A percentile compares a stretch with the other conserved stretches of the same genome.
Conservation (phyloP, 176 grass and related monocot species). For the Avena insularis region DNA sequence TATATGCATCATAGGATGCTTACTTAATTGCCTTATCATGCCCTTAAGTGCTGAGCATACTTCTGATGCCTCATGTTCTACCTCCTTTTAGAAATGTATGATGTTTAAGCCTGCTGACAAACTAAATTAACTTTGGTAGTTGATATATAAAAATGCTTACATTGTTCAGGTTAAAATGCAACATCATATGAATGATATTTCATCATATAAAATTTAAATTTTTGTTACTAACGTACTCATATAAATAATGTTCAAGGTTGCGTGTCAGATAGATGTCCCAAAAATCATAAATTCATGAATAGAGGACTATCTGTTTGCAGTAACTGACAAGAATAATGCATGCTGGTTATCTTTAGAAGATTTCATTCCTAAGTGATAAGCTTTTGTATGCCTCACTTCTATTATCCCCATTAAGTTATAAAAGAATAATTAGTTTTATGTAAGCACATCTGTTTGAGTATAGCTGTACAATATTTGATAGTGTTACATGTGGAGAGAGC, state of each 20-base stretch:
- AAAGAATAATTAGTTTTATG: constrained; percentile 20
- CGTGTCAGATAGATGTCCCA: constrained; percentile 6
- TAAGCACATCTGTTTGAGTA: neutral
- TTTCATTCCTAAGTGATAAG: constrained; percentile 15
- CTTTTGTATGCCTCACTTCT: constrained; percentile 9
- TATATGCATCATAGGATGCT: constrained; percentile 4
- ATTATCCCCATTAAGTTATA: neutral
- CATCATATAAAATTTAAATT: neutral
- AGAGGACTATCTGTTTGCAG: neutral
- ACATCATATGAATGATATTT: neutral
- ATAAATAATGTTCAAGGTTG: constrained; percentile 4
- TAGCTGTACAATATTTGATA: neutral
- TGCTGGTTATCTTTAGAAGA: constrained; percentile 5
- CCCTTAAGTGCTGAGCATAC: neutral
- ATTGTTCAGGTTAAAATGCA: constrained; percentile 16
- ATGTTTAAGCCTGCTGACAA: neutral
- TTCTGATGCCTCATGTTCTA: neutral
- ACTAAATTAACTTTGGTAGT: neutral
- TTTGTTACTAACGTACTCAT: neutral
- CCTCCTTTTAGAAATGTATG: neutral
- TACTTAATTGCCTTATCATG: neutral
- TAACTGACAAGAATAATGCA: neutral
- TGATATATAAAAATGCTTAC: neutral
- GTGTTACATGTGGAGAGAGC: constrained; percentile 24
- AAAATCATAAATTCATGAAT: constrained; percentile 14